A percentile compares a stretch with the other conserved stretches of the same genome.
Conservation (phyloP, 176 grass and related monocot species). For the Cymbopogon citratus region DNA sequence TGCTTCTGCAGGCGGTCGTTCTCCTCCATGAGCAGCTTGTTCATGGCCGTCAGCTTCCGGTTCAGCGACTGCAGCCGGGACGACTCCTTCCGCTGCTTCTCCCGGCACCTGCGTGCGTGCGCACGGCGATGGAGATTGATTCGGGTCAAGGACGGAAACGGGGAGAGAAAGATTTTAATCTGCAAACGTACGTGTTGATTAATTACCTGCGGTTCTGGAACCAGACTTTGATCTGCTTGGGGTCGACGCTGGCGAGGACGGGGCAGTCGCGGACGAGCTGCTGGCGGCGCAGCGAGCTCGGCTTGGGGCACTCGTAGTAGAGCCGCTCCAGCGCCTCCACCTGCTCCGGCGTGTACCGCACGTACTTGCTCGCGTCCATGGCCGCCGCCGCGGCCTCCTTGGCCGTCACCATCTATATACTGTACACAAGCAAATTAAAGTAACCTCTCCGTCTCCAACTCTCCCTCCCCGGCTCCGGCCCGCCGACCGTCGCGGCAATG, state of each 20-base stretch:
- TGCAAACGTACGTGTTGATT: background rate
- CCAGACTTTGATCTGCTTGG: constrained; percentile 93
- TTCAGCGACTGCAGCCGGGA: constrained; percentile 58
- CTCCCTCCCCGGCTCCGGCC: background rate
- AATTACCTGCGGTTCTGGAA: constrained; percentile 70
- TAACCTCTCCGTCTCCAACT: background rate
- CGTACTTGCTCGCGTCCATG: constrained; percentile 77
- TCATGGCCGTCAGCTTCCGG: constrained; percentile 78
- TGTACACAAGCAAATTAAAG: background rate
- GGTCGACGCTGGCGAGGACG: constrained; percentile 59
- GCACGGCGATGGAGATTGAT: too few relatives aligned
- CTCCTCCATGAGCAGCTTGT: constrained; percentile 93
- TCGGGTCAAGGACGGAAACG: background rate
- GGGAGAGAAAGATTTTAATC: background rate
- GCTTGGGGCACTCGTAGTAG: constrained; percentile 79
- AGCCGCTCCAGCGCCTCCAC: constrained; percentile 72
- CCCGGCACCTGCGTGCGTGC: constrained; percentile 37
- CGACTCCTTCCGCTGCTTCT: constrained; percentile 85
- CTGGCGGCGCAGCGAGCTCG: constrained; percentile 69
- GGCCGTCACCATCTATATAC: constrained; percentile 40
- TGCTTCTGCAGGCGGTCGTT: constrained; percentile 88
- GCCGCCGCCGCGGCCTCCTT: constrained; percentile 34
- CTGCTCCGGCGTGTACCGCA: constrained; percentile 82
- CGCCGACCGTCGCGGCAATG: background rate
- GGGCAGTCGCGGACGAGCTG: constrained; percentile 75